Percentiles rank a stretch among this genome's conserved stretches.
phyloP scores from a whole-genome alignment of 495 filamentous ascomycete species.

The Podospora bellae-mahoneyi region DNA sequence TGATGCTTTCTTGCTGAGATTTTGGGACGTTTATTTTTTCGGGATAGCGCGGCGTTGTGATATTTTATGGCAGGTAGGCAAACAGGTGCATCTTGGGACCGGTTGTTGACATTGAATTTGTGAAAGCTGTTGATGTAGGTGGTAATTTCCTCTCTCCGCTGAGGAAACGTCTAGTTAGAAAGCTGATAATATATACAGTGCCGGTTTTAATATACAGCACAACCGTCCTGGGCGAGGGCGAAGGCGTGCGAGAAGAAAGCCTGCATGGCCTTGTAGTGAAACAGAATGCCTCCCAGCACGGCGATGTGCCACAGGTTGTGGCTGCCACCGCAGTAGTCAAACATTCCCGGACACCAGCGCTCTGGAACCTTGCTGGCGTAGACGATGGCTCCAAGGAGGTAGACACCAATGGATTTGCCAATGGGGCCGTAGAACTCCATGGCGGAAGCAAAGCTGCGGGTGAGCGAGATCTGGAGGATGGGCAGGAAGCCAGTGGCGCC shows the following conservation, averaged over 20 bases:
- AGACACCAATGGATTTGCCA: conserved; percentile 77
- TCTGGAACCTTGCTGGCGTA: conserved; percentile 96
- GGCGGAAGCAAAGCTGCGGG: conserved; percentile 70
- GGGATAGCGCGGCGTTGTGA: not conserved
- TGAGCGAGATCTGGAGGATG: conserved; percentile 72
- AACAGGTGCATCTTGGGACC: not conserved
- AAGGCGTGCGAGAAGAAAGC: conserved; percentile 89
- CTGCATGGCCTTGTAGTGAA: conserved; percentile 95
- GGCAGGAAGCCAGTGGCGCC: conserved; percentile 90
- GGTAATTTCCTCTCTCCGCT: not conserved
- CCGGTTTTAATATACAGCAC: conserved; percentile 40
- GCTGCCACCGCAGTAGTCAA: conserved; percentile 90
- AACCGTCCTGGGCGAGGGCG: conserved; percentile 56
- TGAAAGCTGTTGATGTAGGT: not conserved
- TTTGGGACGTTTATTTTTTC: not conserved
- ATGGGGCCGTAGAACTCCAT: conserved; percentile 88
- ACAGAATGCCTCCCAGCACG: conserved; percentile 92
- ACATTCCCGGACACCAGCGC: conserved; percentile 84
- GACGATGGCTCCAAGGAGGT: conserved; percentile 75
- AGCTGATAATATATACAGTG: not conserved
- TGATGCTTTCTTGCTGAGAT: conserved; percentile 25
- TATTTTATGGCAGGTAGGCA: not conserved
- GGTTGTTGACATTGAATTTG: not conserved
- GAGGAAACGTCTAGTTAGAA: not conserved
- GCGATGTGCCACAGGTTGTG: conserved; percentile 99